Base-by-base conservation (phyloP, 208 protist species). In the Trypanosoma boissoni region DNA sequence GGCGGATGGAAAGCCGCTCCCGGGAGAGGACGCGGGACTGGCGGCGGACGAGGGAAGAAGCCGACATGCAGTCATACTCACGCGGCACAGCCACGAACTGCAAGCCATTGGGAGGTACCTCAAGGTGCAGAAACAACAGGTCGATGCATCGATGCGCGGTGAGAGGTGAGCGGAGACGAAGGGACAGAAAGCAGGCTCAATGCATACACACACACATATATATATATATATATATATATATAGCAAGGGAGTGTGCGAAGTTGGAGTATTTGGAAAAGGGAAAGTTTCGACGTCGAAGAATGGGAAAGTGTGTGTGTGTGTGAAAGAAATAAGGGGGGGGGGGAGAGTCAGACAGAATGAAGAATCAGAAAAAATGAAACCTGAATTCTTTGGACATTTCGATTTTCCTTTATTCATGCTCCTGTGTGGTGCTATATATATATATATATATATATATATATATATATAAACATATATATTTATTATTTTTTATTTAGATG, bases 11-110 rank as follows among this genome's bases (percentile, higher is more conserved):
- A 49, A 65, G 31, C 52, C 18, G 5, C 10, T 5, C 24, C 26
- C 16, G 23, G 45, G n/a, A 41, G 44, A 43, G 27, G 34, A 14
- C 44, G 20, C 20, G 43, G 50, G 49, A 39, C 23, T 24, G 50
- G 29, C 18, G 59, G 46, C n/a, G 27, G 59, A 65, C 9, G 60
- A 67, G 28, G 60, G 60, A 31, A 48, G 60, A 37, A 49, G 49
- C 43, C 32, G 43, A 20, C 43, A 68, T 20, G 29, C 42, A 3
- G 23, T 42, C 18, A 41, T 53, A 21, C 18, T 59, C 6, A 18
- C 43, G 10, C 26, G 59, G 39, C 24, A 58, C 12, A 58, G 52
- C 31, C 42, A 42, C 14, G 52, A 67, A 21, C 41, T 58, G 24
- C 55, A 52, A 3, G 42, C 3, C 9, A 3, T 58, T 18, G 34